Evolutionary conservation across 108 stramenopile genomes (phyloP).

Genomic region (Phaeodactylum tricornutum): DNA sequence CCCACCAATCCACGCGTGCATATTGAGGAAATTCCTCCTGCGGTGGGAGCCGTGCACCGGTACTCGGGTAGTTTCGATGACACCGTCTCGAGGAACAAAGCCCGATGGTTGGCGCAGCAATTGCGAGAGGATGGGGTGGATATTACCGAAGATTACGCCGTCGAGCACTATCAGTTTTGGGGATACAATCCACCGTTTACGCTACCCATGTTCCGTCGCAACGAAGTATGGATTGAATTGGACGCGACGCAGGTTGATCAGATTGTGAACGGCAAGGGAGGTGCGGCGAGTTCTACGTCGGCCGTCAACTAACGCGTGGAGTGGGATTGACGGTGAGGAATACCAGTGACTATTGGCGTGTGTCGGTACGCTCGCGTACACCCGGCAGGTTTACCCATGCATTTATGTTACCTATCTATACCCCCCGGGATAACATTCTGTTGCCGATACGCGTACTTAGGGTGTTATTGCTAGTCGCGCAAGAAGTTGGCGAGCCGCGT

Average conservation of each 20-base stretch:
- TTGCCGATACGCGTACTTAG: no score
- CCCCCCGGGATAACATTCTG: no score
- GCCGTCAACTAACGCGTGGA: no score
- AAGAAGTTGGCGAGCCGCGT: no score
- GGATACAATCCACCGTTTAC: constrained; percentile 86
- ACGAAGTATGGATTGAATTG: constrained; percentile 79
- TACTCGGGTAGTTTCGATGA: constrained; percentile 45
- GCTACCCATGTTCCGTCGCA: constrained; percentile 71
- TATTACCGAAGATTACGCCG: constrained; percentile 38
- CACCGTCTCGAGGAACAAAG: constrained; percentile 21
- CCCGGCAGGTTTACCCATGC: no score
- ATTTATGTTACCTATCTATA: no score
- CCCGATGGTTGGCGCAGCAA: constrained; percentile 30
- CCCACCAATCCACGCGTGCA: constrained; percentile 64
- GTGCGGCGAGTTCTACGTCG: no score
- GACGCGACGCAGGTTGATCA: constrained; percentile 42
- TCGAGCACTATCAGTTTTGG: constrained; percentile 58
- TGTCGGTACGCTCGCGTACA: no score
- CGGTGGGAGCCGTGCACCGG: constrained; percentile 62
- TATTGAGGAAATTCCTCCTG: constrained; percentile 47
- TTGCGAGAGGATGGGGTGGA: constrained; percentile 47
- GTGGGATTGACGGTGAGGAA: no score
- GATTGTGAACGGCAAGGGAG: constrained; percentile 26
- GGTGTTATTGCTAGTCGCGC: no score
- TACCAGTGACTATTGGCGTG: no score